Percentiles rank a stretch among this genome's conserved stretches.
These are phyloP conservation scores for Avena atlantica DNA, from an alignment of 176 grass and related monocot genomes.

Conservation along the genomic window DNA sequence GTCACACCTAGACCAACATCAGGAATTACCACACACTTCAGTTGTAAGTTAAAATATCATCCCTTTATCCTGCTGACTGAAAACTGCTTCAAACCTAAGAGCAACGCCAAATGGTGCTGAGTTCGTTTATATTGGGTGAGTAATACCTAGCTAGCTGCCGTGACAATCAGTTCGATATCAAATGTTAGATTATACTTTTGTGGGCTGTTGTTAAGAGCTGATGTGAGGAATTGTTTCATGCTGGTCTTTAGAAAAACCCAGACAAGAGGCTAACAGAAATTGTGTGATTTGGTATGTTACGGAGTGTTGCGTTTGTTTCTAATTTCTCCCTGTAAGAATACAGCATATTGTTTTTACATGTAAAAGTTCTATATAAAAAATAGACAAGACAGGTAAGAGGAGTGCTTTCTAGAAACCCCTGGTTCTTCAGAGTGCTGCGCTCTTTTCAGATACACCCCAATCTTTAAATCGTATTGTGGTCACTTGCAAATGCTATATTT, in stretches of 20 bases:
- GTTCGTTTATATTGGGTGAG: slow-evolving; percentile 12
- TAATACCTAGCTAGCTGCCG: background rate
- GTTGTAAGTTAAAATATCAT: background rate
- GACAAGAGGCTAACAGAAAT: slow-evolving; percentile 21
- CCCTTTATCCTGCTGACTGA: background rate
- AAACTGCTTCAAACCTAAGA: background rate
- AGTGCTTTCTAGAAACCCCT: slow-evolving; percentile 11
- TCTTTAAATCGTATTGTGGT: background rate
- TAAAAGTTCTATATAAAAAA: background rate
- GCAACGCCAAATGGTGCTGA: background rate
- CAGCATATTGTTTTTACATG: background rate
- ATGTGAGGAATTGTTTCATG: slow-evolving; percentile 13
- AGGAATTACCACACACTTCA: slow-evolving; percentile 9
- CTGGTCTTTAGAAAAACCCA: slow-evolving; percentile 10
- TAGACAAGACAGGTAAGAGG: slow-evolving; percentile 8
- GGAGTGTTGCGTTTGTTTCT: background rate
- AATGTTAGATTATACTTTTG: background rate
- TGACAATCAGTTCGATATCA: slow-evolving; percentile 7
- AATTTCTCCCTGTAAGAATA: background rate
- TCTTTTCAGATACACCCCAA: slow-evolving; percentile 7
- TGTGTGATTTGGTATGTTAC: slow-evolving; percentile 5
- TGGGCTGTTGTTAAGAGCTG: background rate
- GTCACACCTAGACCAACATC: background rate
- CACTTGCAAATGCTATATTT: background rate
- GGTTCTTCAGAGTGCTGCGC: background rate